Evolutionary conservation across 768 basidiomycete genomes (phyloP).

Genomic region (Ramaria rubella): DNA sequence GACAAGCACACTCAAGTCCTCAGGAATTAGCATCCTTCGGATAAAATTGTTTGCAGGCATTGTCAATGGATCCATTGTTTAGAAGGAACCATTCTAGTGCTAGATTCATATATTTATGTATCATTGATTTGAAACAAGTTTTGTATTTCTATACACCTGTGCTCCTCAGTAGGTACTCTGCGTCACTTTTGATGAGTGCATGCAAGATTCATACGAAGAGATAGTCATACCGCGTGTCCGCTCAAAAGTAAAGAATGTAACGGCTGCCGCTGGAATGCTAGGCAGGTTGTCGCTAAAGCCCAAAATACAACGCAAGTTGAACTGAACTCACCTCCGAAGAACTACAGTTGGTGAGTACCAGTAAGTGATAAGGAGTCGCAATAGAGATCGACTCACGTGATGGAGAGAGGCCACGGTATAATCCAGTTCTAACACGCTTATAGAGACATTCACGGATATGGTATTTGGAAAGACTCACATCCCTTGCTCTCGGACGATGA

Average conservation of each 20-base stretch:
- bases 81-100: not conserved
- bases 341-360: conserved; percentile 32
- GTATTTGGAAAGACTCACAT: conserved; percentile 39
- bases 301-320: not conserved
- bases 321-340: conserved; percentile 46
- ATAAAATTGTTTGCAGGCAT: too few relatives aligned
- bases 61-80: not conserved
- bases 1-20: too few relatives aligned
- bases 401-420: conserved; percentile 71
- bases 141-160: conserved; percentile 6
- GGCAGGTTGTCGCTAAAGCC: too few relatives aligned
- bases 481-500: conserved; percentile 66
- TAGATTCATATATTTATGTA: not conserved
- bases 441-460: not conserved
- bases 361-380: not conserved
- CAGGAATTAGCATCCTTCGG: too few relatives aligned
- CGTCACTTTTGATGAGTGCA: not conserved
- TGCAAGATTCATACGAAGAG: not conserved
- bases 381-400: conserved; percentile 46
- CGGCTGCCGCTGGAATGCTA: conserved; percentile 87
- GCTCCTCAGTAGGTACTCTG: conserved; percentile 1
- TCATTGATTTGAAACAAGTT: not conserved
- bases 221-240: conserved; percentile 45
- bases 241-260: conserved; percentile 88
- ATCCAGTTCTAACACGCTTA: conserved; percentile 45